A percentile compares a stretch with the other conserved stretches of the same genome.
These are phyloP conservation scores for Glycine soja DNA, from an alignment of 306 rosid genomes.

Conservation along the genomic window DNA sequence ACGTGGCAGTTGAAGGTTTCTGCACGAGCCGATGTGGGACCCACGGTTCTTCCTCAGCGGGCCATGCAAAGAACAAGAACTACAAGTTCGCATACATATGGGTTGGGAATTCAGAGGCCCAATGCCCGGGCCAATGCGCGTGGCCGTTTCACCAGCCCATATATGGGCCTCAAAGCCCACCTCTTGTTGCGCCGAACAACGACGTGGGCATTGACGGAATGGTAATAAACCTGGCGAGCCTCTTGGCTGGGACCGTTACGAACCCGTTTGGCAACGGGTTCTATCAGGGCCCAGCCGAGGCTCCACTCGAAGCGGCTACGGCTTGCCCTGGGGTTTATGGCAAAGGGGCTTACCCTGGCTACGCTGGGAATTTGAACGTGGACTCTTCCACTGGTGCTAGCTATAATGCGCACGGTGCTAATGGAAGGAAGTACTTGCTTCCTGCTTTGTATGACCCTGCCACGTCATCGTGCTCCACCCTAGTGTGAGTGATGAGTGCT, in stretches of 20 bases:
- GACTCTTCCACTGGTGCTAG: slow-evolving; percentile 70
- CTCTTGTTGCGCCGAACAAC: slow-evolving; percentile 70
- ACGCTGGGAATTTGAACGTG: slow-evolving; percentile 62
- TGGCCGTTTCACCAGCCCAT: slow-evolving; percentile 44
- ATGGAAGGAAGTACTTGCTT: slow-evolving; percentile 69
- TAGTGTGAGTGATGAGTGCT: slow-evolving; percentile 49
- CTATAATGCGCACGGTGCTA: slow-evolving; percentile 67
- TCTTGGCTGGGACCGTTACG: slow-evolving; percentile 77
- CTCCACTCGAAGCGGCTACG: slow-evolving; percentile 74
- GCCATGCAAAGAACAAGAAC: slow-evolving; percentile 8
- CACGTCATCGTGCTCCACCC: slow-evolving; percentile 63
- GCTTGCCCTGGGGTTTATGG: slow-evolving; percentile 77
- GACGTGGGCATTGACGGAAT: slow-evolving; percentile 77
- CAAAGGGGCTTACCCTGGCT: slow-evolving; percentile 77
- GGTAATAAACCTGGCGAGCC: slow-evolving; percentile 69
- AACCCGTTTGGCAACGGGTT: slow-evolving; percentile 83
- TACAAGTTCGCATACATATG: slow-evolving; percentile 74
- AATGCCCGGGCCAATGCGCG: slow-evolving; percentile 82
- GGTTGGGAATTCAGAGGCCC: slow-evolving; percentile 81
- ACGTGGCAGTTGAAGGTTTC: slow-evolving; percentile 70
- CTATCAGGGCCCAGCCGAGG: slow-evolving; percentile 66
- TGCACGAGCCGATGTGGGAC: slow-evolving; percentile 75
- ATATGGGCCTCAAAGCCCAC: slow-evolving; percentile 68
- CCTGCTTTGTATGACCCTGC: slow-evolving; percentile 74
- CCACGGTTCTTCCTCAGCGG: slow-evolving; percentile 52